Percentiles rank a stretch among this genome's conserved stretches.
Conservation (phyloP, 768 basidiomycete genomes). For the Paxillus ammoniavirescens region DNA sequence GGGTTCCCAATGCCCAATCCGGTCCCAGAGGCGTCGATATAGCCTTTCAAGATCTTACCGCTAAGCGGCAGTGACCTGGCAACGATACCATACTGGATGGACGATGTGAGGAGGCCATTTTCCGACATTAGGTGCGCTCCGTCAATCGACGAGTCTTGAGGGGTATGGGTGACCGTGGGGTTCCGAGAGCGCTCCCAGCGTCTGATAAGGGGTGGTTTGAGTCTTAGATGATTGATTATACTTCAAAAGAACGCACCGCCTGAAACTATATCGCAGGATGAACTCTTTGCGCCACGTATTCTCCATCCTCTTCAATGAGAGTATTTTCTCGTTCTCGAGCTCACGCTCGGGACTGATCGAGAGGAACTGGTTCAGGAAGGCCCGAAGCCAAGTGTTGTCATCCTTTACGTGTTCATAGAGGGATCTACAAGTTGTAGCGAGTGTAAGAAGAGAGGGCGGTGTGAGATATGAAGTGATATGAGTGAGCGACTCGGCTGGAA, state of each 20-base stretch:
- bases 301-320: conserved; percentile 56
- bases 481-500: conserved; percentile 72
- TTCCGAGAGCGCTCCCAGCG: conserved; percentile 69
- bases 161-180: conserved; percentile 59
- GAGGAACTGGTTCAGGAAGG: conserved; percentile 67
- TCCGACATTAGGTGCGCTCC: conserved; percentile 60
- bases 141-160: conserved; percentile 57
- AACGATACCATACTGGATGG: conserved; percentile 66
- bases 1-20: conserved; percentile 68
- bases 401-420: conserved; percentile 68
- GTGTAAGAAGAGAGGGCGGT: conserved; percentile 57
- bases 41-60: conserved; percentile 69
- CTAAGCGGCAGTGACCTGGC: conserved; percentile 70
- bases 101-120: conserved; percentile 56
- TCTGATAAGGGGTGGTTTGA: conserved; percentile 36
- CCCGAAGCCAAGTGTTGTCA: conserved; percentile 78
- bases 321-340: conserved; percentile 41
- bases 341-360: conserved; percentile 65
- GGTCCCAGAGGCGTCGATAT: conserved; percentile 60
- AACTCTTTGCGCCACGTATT: conserved; percentile 72
- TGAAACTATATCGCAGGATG: conserved; percentile 51
- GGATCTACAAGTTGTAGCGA: conserved; percentile 50
- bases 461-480: conserved; percentile 73
- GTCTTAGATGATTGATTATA: not conserved
- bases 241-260: conserved; percentile 42